Conservation (phyloP, 176 grass and related monocot genomes). For the Carex kokanica region DNA sequence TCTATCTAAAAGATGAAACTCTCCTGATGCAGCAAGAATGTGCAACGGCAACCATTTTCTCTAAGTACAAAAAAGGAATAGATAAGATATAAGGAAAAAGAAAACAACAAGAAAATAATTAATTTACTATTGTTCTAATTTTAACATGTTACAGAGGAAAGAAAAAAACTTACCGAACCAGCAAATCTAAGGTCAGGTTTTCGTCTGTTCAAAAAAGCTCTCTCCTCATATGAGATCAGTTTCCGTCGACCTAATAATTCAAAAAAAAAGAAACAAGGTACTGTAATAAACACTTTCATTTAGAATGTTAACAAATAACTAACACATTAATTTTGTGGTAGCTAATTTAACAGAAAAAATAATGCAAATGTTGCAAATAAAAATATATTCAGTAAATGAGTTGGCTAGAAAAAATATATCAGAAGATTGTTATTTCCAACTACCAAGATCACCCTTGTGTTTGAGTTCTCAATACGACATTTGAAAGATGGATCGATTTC, state of each 20-base stretch:
- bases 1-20: conserved; percentile 82
- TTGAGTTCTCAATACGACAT: not conserved
- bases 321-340: not conserved
- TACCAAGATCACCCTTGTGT: not conserved
- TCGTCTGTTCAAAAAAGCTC: conserved; percentile 68
- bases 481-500: not conserved
- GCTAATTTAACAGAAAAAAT: not conserved
- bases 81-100: not conserved
- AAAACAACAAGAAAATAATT: not conserved
- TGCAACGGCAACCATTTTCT: conserved; percentile 87
- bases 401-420: not conserved
- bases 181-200: conserved; percentile 68
- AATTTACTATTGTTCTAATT: not conserved
- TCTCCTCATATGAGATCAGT: conserved; percentile 72
- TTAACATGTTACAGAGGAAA: not conserved
- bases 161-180: conserved; percentile 52
- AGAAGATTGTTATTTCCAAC: not conserved
- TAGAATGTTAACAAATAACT: not conserved
- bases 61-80: conserved; percentile 41
- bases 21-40: conserved; percentile 77
- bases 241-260: conserved; percentile 46
- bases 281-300: not conserved
- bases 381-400: not conserved
- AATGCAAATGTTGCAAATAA: not conserved
- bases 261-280: not conserved